Base-by-base conservation (phyloP, 2,329 filamentous ascomycete species). In the Paraphaeosphaeria minitans region DNA sequence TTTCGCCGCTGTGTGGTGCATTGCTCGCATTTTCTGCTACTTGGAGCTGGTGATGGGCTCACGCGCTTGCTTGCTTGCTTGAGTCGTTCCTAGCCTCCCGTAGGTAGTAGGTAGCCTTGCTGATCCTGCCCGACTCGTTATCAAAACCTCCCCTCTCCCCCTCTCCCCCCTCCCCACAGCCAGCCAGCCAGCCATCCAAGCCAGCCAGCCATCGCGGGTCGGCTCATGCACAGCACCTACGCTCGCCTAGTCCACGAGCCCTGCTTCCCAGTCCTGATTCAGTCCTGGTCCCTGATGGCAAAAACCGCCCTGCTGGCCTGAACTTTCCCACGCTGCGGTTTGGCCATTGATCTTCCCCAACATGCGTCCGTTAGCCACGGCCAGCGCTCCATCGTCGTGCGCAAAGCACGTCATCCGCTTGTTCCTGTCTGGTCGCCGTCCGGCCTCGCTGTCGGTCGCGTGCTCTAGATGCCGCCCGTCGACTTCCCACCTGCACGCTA, bases 71-170 rank as follows among this genome's bases (percentile, higher is more conserved):
- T 22, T 29, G 27, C 49, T 4, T 19, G 49, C 29, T 12, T 8
- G 4, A 8, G 29, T 31, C 29, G 29, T 31, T 31, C 2, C 29
- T 31, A 31, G 29, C 49, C 33, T 24, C 41, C 35, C 33, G 49
- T 52, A n/a, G n/a, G n/a, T n/a, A n/a, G n/a, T n/a, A n/a, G n/a
- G n/a, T n/a, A 42, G 37, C 35, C 35, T 45, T 33, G 37, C 50
- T 53, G 50, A 33, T 53, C 39, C 33, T 16, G 51, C 27, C 51
- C n/a, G 51, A 53, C 51, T 53, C 51, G 51, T 42, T 53, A 53
- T 53, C 51, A 49, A 19, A 22, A n/a, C n/a, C n/a, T n/a, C n/a
- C n/a, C n/a, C n/a, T n/a, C n/a, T n/a, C n/a, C n/a, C n/a, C n/a
- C n/a, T n/a, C n/a, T n/a, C n/a, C n/a, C n/a, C n/a, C n/a, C n/a